Evolutionary conservation across 2,329 filamentous ascomycete genomes (phyloP), one percentile per base, ranked within the genome.

Genomic region (Clarireedia sp.): DNA sequence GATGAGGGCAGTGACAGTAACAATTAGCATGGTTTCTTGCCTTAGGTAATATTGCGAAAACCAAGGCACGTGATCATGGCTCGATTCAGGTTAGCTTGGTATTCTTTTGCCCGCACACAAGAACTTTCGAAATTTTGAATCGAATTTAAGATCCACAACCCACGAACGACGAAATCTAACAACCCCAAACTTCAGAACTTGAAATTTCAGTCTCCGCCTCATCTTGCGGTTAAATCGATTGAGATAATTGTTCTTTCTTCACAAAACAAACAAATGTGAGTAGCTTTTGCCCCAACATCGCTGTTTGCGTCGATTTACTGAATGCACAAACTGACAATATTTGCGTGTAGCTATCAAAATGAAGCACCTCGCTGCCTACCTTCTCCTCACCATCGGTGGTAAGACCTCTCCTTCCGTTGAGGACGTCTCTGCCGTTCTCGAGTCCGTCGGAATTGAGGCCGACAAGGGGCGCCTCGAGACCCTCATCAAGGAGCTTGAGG

Each of bases 351-450:
- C 69, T 64, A 68, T 69, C 75, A 95, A 86, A 90, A 97, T 99
- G 94, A 97, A 99, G 91, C 87, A 97, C 81, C 87, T 99, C 81
- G 94, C 94, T 75, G 92, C 94, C 75, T 97, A 95, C 85, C 90
- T 99, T 73, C 92, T 99, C 74, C 89, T 97, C 76, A 78, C 80
- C 79, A 87, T 97, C 69, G 92, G 83, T 75, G 94, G 94, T 79
- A 97, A 96, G 84, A 75, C 82, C 79, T 84, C 85, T 64, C 94
- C 94, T 69, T 90, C 88, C 64, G 89, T 88, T 70, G 75, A 76
- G 66, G 91, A 97, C 74, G 78, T 99, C 83, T 94, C 89, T 81
- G 73, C 72, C 62, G 90, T 99, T 70, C 89, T 99, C 74, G 83
- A 85, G 71, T 89, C 92, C 67, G 94, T 97, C 72, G 94, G 94